Base-by-base conservation (phyloP, 768 basidiomycete genomes). In the Tulasnella sp. region DNA sequence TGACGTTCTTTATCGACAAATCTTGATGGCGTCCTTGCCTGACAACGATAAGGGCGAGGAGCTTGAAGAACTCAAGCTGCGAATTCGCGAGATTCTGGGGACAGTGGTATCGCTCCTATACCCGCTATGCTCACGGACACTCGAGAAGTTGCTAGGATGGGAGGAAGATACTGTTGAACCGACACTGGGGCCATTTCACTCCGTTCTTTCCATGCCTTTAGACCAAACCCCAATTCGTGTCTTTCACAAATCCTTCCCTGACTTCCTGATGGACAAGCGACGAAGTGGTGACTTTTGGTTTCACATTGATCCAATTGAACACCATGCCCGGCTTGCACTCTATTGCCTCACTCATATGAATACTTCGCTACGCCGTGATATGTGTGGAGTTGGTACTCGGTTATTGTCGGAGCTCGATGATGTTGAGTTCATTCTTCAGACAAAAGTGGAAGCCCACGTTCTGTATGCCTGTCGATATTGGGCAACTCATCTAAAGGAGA, bases 201-300 rank as follows among this genome's bases (percentile, higher is more conserved):
- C 49, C 5, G 49, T 42, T 13, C 25, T 51, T 22, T 22, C 44
- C 15, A 28, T 43, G 13, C 25, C 49, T 19, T 16, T 29, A 7
- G 34, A 27, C 22, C 22, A 46, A 16, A 16, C n/a, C 10, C 27
- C n/a, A 13, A 40, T 50, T 25, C 53, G 48, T 5, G 22, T 54
- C 34, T 40, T 39, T 22, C 53, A 54, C 31, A 46, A 19, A 1
- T 54, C 53, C 15, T 54, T 54, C 35, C 53, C 28, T 3, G 35
- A 41, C 35, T 54, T 54, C 37, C 29, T 54, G 15, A 54, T 31
- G 6, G 39, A 51, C 10, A 20, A 33, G 2, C 12, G 27, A 24
- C 35, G 47, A 35, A 37, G 47, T 24, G 25, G 27, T 13, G 47
- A 48, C 22, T 22, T 22, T 12, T 24, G 16, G 7, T 48, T 48